A percentile compares a stretch with the other conserved stretches of the same genome.
phyloP scores from a whole-genome alignment of 2,329 filamentous ascomycete species.

The Cercospora beticola region DNA sequence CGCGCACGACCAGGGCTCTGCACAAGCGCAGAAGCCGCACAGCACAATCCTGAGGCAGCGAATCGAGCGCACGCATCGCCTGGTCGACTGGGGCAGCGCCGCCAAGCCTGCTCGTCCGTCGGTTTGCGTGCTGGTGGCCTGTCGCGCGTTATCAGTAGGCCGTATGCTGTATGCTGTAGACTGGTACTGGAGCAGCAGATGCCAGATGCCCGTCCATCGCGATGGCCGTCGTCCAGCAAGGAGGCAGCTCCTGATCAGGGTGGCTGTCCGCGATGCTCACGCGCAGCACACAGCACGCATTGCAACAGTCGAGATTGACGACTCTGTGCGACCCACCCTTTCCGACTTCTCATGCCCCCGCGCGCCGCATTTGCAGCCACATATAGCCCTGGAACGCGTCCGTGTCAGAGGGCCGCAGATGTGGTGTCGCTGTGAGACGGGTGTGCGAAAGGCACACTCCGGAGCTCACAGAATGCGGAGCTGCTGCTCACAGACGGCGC shows the following conservation, averaged over 20 bases:
- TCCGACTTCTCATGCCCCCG: constrained; percentile 7
- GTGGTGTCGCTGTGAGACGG: not conserved
- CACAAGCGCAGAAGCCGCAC: not conserved
- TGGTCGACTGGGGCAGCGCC: not conserved
- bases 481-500: not conserved
- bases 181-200: not conserved
- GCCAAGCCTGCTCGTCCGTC: not conserved
- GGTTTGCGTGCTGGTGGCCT: not conserved
- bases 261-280: constrained; percentile 6
- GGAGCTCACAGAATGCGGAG: not conserved
- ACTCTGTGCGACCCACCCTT: constrained; percentile 6
- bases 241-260: not conserved
- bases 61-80: not conserved
- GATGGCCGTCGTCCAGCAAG: not conserved
- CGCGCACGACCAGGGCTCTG: not conserved
- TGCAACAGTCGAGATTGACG: constrained; percentile 4
- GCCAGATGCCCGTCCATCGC: not conserved
- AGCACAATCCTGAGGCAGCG: not conserved
- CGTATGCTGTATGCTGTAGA: not conserved
- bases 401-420: not conserved
- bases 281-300: not conserved
- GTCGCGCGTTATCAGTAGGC: not conserved
- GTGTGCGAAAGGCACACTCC: not conserved
- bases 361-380: not conserved
- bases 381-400: not conserved